Percentiles rank a stretch among this genome's conserved stretches.
Evolutionary conservation across 768 basidiomycete species (phyloP).

Genomic region (Russula vinacea): DNA sequence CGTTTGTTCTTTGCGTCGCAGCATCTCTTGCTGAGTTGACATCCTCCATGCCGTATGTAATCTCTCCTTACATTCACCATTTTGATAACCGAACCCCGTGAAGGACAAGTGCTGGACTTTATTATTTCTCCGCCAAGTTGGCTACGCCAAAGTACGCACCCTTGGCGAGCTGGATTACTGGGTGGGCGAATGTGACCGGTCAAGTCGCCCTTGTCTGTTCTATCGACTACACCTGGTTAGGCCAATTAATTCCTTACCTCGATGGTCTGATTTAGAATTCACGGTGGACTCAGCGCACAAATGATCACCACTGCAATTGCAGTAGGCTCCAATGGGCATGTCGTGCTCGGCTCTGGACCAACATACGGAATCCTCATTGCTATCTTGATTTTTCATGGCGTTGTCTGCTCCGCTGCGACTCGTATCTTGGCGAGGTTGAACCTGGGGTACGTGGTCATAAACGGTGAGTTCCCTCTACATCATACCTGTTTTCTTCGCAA

Average conservation of each 20-base stretch:
- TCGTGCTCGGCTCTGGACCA: constrained; percentile 52
- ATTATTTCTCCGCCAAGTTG: constrained; percentile 75
- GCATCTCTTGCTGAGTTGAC: constrained; percentile 71
- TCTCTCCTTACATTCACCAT: no score
- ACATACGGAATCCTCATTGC: constrained; percentile 67
- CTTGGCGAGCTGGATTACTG: constrained; percentile 64
- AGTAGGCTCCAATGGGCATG: constrained; percentile 53
- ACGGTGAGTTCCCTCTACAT: constrained; percentile 41
- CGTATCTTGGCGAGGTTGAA: constrained; percentile 63
- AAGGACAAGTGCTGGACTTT: constrained; percentile 75
- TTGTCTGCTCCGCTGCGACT: constrained; percentile 71
- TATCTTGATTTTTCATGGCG: constrained; percentile 62
- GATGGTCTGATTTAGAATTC: not conserved
- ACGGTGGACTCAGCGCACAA: constrained; percentile 48
- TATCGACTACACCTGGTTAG: constrained; percentile 68
- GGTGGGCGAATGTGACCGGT: constrained; percentile 74
- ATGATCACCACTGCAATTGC: constrained; percentile 73
- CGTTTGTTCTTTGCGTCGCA: constrained; percentile 66
- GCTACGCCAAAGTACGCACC: constrained; percentile 60
- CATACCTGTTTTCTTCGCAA: constrained; percentile 1
- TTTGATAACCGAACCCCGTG: not conserved
- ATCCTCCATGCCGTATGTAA: constrained; percentile 66
- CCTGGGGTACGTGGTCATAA: constrained; percentile 64
- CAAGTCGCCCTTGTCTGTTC: constrained; percentile 68
- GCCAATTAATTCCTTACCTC: constrained; percentile 2